Conservation (phyloP, 345 rosid species). For the Citrus unshiu region DNA sequence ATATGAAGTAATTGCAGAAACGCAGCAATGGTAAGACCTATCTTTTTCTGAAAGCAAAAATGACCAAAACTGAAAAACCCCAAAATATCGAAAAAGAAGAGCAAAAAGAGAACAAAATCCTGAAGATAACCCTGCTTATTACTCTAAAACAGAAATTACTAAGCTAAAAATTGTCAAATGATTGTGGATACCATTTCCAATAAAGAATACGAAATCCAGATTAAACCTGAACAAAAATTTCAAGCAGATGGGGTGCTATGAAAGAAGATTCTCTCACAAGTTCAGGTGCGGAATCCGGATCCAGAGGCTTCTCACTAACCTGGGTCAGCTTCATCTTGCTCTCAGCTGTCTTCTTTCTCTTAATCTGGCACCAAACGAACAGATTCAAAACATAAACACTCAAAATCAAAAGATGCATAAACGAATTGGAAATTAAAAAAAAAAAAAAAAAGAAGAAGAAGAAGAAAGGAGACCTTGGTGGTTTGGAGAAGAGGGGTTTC, state of each 20-base stretch:
- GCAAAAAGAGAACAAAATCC: conserved; percentile 1
- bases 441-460: neutral
- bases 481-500: neutral
- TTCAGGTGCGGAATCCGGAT: conserved; percentile 7
- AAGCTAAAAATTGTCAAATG: neutral
- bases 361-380: conserved; percentile 1
- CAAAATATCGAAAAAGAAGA: neutral
- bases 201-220: neutral
- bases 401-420: neutral
- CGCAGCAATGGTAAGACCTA: neutral
- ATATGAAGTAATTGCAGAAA: neutral
- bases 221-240: conserved; percentile 8
- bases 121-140: neutral
- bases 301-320: conserved; percentile 1
- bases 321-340: conserved; percentile 12
- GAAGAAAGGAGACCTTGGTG: neutral
- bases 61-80: neutral
- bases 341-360: conserved; percentile 11
- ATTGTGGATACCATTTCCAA: neutral
- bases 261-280: neutral
- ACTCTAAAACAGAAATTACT: neutral
- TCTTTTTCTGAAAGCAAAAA: neutral
- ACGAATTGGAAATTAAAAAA: no score
- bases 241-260: neutral
- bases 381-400: neutral